Percentiles rank a stretch among this genome's conserved stretches.
Evolutionary conservation across 2,329 filamentous ascomycete genomes (phyloP).

Genomic region (Aureobasidium sp.): DNA sequence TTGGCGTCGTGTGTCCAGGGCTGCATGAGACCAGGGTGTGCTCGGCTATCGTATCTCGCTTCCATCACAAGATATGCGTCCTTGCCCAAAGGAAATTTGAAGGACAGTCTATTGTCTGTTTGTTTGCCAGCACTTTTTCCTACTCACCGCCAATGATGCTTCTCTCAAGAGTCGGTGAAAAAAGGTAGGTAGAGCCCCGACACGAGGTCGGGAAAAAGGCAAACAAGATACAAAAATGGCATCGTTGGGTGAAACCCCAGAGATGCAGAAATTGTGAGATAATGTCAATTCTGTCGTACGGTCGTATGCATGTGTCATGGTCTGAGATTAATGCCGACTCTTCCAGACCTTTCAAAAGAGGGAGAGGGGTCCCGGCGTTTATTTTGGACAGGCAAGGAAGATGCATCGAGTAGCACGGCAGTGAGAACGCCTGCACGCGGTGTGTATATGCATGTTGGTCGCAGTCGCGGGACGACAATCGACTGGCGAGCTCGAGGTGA

Average conservation of each 20-base stretch:
- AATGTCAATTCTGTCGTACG: not conserved
- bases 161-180: not conserved
- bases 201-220: not conserved
- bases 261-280: not conserved
- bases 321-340: not conserved
- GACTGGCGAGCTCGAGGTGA: not conserved
- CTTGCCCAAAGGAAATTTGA: not conserved
- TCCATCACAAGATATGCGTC: not conserved
- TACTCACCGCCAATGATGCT: not conserved
- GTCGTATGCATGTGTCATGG: slow-evolving; percentile 5
- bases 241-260: not conserved
- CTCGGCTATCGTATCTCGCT: not conserved
- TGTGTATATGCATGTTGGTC: not conserved
- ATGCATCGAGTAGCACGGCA: not conserved
- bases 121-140: not conserved
- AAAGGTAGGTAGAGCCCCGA: not conserved
- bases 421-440: not conserved
- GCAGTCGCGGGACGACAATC: not conserved
- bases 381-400: not conserved
- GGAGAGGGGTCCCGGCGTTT: not conserved
- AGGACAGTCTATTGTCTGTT: not conserved
- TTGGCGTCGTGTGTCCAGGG: not conserved
- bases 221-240: not conserved
- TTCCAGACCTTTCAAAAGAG: not conserved
- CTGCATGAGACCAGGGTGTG: slow-evolving; percentile 2